Evolutionary conservation across 2,329 filamentous ascomycete species (phyloP).

Genomic region (Lasiodiplodia theobromae): DNA sequence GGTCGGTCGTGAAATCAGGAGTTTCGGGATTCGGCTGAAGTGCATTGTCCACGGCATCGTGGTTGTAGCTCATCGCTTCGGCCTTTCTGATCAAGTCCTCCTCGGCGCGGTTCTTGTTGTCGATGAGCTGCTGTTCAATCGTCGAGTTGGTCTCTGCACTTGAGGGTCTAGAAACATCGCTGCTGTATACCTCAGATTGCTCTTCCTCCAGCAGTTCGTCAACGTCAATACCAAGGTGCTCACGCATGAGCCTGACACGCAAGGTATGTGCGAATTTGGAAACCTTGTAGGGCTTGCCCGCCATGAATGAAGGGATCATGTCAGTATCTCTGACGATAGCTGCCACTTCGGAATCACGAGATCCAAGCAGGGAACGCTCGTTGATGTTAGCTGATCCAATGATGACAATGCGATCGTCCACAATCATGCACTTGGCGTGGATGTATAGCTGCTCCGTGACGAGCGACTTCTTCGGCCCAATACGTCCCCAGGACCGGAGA

Average conservation of each 20-base stretch:
- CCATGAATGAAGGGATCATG: conserved; percentile 92
- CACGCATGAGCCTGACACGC: conserved; percentile 91
- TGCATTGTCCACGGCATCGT: conserved; percentile 65
- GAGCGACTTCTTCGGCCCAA: conserved; percentile 80
- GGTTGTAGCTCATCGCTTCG: conserved; percentile 74
- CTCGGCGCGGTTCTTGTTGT: conserved; percentile 53
- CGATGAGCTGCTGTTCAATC: conserved; percentile 45
- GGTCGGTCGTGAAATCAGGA: conserved; percentile 61
- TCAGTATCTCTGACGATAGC: conserved; percentile 91
- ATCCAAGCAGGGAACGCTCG: conserved; percentile 92
- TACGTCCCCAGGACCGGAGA: conserved; percentile 88
- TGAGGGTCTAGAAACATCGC: conserved; percentile 58
- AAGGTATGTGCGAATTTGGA: conserved; percentile 92
- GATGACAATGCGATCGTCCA: conserved; percentile 89
- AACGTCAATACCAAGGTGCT: conserved; percentile 94
- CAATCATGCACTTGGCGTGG: conserved; percentile 95
- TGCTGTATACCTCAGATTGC: conserved; percentile 67
- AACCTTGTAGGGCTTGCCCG: conserved; percentile 84
- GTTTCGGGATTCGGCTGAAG: not conserved
- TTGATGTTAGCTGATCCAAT: conserved; percentile 99
- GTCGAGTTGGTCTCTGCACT: conserved; percentile 45
- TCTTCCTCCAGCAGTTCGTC: conserved; percentile 71
- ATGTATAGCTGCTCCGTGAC: conserved; percentile 98
- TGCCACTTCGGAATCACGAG: conserved; percentile 89
- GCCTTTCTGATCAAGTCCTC: conserved; percentile 65